Evolutionary conservation across 2,329 filamentous ascomycete species (phyloP), one percentile per base, ranked within the genome.

Genomic region (Tympanopsis confertula): DNA sequence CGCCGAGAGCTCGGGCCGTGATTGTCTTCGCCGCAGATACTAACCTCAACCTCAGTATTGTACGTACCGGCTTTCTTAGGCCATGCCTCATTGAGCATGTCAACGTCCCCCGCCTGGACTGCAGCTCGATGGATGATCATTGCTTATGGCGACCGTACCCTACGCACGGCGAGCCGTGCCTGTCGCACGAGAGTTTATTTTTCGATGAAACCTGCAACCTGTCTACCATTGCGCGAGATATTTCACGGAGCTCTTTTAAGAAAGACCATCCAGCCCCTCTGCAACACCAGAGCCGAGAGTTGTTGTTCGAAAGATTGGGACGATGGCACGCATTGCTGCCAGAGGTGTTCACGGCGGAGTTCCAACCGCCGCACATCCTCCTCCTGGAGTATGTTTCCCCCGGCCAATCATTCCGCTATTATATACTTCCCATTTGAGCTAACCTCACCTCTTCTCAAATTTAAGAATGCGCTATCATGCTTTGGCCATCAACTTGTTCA

Each of bases 401-500:
- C 22, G 22, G 7, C n/a, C n/a, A 26, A 7, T 26, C 22, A 26
- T 26, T n/a, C n/a, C n/a, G n/a, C n/a, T n/a, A n/a, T n/a, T 44
- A 57, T 14, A 47, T 59, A 5, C 41, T 57, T 12, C 32, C 56
- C n/a, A 47, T 49, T 52, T 55, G 29, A 32, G 45, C 39, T 40
- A 5, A n/a, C 18, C 4, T 24, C 10, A 10, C 29, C 36, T n/a
- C 5, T 3, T 22, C 22, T 20, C 17, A 13, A 13, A 19, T 26
- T 17, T 7, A 20, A 59, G 55, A 33, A 58, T 59, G 51, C 49
- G 56, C 13, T 57, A 55, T 28, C 42, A 58, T 36, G 47, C 55
- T 29, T 39, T 56, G 19, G 43, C 52, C 17, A 58, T 60, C 38
- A 58, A 49, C 37, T 39, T 59, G n/a, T 54, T 59, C 45, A 52